Evolutionary conservation across 805 yeast species (phyloP), one percentile per base, ranked within the genome.

Genomic region (Ogataea corticis): DNA sequence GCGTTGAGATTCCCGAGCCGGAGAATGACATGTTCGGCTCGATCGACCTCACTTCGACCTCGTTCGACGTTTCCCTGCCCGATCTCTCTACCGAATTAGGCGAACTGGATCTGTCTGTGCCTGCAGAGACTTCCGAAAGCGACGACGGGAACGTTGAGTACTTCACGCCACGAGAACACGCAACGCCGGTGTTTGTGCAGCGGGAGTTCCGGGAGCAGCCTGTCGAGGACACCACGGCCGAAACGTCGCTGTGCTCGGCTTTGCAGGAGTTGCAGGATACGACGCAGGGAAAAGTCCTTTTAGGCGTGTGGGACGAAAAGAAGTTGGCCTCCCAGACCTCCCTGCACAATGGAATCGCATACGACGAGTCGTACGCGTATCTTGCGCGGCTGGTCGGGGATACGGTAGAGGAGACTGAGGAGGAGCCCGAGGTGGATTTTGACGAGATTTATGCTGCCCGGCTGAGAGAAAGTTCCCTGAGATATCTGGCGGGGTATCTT

Each of bases 281-380:
- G 4, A 36, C 57, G 2, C 49, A 48, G 10, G 64, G 57, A 6
- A 54, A 55, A n/a, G 43, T 56, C 11, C 25, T 58, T 11, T 43
- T 52, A 11, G 45, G 43, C 11, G 49, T 49, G 7, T 33, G 49
- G 44, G 42, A 49, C 27, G 51, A 51, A 11, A 48, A 45, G 18
- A 37, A 52, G 19, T 18, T 44, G 1, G 11, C 42, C n/a, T 51
- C 61, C 12, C 38, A 34, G 15, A 38, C 50, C 7, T 56, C 65
- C 6, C 41, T 36, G 13, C 40, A 46, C 30, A 41, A 49, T 7
- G 55, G 54, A 5, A 40, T 59, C 7, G 23, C 51, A 12, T 42
- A 46, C 11, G 77, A 71, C 46, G 68, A 67, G 10, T 76, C 81
- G 0, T 76, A 67, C 52, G 67, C 68, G 0, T 77, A 76, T 46